A percentile compares a stretch with the other conserved stretches of the same genome.
These are phyloP conservation scores for Rhizopus delemar DNA, from an alignment of 371 early-diverging fungal species.

Conservation along the genomic window DNA sequence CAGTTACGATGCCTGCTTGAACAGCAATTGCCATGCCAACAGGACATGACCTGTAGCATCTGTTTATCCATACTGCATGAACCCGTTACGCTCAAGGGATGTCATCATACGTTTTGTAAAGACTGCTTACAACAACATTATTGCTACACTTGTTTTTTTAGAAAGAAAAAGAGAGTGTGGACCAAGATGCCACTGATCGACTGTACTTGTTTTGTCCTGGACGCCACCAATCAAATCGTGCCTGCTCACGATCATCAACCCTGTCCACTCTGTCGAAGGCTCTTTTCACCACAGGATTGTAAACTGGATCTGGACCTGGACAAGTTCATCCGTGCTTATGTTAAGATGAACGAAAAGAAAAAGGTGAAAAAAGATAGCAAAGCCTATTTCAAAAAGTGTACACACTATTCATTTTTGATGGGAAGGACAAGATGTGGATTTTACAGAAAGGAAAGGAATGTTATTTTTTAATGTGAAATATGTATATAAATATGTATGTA, in stretches of 20 bases:
- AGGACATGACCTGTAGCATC: conserved; percentile 16
- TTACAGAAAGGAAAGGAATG: no score
- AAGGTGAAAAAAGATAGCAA: neutral
- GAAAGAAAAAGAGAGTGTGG: neutral
- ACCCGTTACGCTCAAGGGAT: conserved; percentile 12
- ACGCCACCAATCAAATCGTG: conserved; percentile 1
- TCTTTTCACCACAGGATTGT: conserved; percentile 10
- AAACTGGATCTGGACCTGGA: conserved; percentile 4
- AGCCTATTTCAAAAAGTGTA: neutral
- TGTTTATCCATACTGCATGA: conserved; percentile 19
- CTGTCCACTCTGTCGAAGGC: conserved; percentile 16
- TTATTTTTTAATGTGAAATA: no score
- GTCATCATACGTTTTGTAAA: conserved; percentile 23
- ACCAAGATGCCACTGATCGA: conserved; percentile 6
- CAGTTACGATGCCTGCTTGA: neutral
- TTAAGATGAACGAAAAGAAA: neutral
- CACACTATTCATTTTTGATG: no score
- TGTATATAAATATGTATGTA: no score
- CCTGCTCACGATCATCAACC: neutral
- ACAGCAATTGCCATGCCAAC: neutral
- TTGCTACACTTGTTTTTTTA: conserved; percentile 6
- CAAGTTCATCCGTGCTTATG: conserved; percentile 7
- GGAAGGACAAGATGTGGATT: no score
- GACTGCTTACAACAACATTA: conserved; percentile 20
- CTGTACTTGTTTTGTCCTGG: conserved; percentile 15